Conservation (phyloP, 768 basidiomycete species). For the Galerina marginata region DNA sequence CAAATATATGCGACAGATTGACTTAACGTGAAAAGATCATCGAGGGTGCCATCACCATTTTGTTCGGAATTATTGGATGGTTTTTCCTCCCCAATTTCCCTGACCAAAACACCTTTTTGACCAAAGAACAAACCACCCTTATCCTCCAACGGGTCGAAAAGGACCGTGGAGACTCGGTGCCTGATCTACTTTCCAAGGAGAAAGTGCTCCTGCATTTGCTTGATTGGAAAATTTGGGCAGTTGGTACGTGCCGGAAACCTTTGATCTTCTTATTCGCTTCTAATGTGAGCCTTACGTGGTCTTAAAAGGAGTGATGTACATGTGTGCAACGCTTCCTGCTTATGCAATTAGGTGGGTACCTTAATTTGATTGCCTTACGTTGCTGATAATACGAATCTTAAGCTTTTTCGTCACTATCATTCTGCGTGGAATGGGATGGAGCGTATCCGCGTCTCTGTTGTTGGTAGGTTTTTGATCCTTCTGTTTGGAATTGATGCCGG, state of each 20-base stretch:
- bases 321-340: constrained; percentile 54
- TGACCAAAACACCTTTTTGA: constrained; percentile 52
- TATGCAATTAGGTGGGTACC: constrained; percentile 50
- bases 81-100: constrained; percentile 53
- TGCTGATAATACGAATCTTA: background rate
- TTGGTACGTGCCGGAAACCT: constrained; percentile 32
- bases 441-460: constrained; percentile 43
- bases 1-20: background rate
- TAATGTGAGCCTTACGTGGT: constrained; percentile 1
- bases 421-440: constrained; percentile 56
- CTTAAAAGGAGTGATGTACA: constrained; percentile 48
- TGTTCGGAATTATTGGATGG: constrained; percentile 48
- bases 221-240: constrained; percentile 58
- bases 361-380: constrained; percentile 5
- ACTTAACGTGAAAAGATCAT: constrained; percentile 43
- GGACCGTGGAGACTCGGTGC: constrained; percentile 56
- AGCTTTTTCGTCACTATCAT: constrained; percentile 55
- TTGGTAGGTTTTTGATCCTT: constrained; percentile 33
- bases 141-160: constrained; percentile 50
- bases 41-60: constrained; percentile 53
- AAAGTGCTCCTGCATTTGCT: constrained; percentile 42
- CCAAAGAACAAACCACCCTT: constrained; percentile 44
- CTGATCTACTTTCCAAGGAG: constrained; percentile 42
- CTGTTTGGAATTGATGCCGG: background rate
- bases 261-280: background rate